Base-by-base conservation (phyloP, 352 stramenopile species). In the Thraustotheca clavata region DNA sequence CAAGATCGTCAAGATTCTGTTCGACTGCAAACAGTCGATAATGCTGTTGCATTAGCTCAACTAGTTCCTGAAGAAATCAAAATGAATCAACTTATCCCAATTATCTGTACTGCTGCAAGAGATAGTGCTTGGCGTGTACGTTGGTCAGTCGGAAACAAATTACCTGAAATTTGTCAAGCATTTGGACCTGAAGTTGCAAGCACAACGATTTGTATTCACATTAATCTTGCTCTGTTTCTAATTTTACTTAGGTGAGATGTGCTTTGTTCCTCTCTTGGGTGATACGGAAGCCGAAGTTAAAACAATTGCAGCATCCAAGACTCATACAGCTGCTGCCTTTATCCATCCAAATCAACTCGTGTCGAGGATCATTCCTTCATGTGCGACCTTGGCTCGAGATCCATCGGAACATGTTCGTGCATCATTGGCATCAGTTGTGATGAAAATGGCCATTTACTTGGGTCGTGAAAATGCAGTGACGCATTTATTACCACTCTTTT, bases 41-140 rank as follows among this genome's bases (percentile, higher is more conserved):
- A 98, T 70, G 98, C 95, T 67, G 88, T 98, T 16, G 85, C 82
- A 0, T 89, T 99, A 59, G 96, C 95, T 4, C 79, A 76, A 27
- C 76, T 98, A 47, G 78, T 96, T 24, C 67, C 75, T 3, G 60
- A 80, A 40, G 77, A 90, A 26, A 67, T 80, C 9, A 72, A 97
- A 35, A 75, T 85, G 4, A 74, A 86, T 6, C 76, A 94, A 40
- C 76, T 98, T 11, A 68, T 98, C 6, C 88, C 93, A 11, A 81
- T 94, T 0, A 86, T 98, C 40, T 87, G 97, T 27, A 84, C 94
- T 32, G 95, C 86, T 0, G 96, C 96, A 22, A 80, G 88, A 36
- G 96, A 98, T 76, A 91, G 89, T n/a, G 98, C 95, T 29, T 99
- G 97, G 97, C 88, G 97, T 59, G 96, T 99, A 33, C 85, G 97